Evolutionary conservation across 352 stramenopile genomes (phyloP).

Genomic region (Aphanomyces cochlioides): DNA sequence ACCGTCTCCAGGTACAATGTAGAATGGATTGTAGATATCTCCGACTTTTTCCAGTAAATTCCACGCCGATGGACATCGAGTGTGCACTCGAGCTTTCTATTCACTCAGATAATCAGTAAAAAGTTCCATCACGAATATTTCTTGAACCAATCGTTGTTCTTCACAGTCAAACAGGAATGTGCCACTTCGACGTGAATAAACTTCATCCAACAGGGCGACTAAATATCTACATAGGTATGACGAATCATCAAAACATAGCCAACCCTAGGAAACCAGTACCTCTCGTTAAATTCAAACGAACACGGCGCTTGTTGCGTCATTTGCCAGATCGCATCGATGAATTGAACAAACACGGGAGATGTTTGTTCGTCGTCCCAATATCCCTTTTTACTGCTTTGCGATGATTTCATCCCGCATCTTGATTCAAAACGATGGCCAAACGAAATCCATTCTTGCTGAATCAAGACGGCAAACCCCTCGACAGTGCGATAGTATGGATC

Average conservation of each 20-base stretch:
- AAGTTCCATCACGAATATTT: neutral
- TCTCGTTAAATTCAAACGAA: conserved; percentile 97
- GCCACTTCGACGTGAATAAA: conserved; percentile 95
- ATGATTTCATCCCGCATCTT: conserved; percentile 70
- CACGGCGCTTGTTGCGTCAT: conserved; percentile 94
- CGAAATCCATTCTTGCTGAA: conserved; percentile 98
- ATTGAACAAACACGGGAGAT: conserved; percentile 99
- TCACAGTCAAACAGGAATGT: conserved; percentile 97
- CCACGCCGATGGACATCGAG: conserved; percentile 65
- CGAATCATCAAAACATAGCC: conserved; percentile 81
- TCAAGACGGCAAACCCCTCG: conserved; percentile 94
- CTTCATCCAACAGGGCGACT: conserved; percentile 92
- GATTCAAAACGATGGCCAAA: conserved; percentile 99
- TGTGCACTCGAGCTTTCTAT: conserved; percentile 55
- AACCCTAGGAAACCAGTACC: conserved; percentile 59
- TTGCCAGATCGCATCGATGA: conserved; percentile 98
- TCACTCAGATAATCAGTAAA: neutral
- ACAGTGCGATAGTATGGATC: conserved; percentile 97
- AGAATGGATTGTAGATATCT: conserved; percentile 80
- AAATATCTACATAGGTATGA: conserved; percentile 66
- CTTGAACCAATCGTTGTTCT: conserved; percentile 59
- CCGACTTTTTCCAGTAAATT: conserved; percentile 48
- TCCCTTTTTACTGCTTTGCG: conserved; percentile 21
- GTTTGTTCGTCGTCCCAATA: conserved; percentile 95
- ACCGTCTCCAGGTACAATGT: conserved; percentile 48